A percentile compares a stretch with the other conserved stretches of the same genome.
Conservation (phyloP, 805 yeast genomes). For the Komagataella kurtzmanii region DNA sequence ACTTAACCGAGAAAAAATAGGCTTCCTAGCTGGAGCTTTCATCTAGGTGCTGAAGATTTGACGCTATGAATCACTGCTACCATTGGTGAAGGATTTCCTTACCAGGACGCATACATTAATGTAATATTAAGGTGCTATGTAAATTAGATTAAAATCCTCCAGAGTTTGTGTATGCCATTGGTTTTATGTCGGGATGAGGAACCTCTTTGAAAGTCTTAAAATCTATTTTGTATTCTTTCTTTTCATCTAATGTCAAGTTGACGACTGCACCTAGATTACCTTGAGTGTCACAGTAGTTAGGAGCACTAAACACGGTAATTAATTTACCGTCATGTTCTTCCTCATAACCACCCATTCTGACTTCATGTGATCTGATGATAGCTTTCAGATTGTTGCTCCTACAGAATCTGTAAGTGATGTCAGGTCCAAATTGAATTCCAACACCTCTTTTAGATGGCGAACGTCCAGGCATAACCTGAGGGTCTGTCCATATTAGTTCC, state of each 20-base stretch:
- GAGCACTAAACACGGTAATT: conserved; percentile 95
- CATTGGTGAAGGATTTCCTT: conserved; percentile 3
- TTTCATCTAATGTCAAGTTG: conserved; percentile 38
- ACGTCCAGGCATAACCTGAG: conserved; percentile 67
- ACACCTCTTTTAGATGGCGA: conserved; percentile 88
- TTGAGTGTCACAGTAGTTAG: conserved; percentile 89
- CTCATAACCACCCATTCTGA: conserved; percentile 82
- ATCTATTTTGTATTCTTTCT: conserved; percentile 33
- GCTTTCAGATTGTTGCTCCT: conserved; percentile 58
- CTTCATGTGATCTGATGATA: conserved; percentile 90
- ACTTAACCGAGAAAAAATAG: conserved; percentile 17
- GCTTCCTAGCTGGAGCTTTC: conserved; percentile 6
- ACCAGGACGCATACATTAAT: conserved; percentile 3
- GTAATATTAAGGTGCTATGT: not conserved
- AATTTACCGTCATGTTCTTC: conserved; percentile 77
- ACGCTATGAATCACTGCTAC: conserved; percentile 1
- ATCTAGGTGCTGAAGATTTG: conserved; percentile 1
- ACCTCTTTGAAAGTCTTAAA: conserved; percentile 65
- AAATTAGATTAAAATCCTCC: not conserved
- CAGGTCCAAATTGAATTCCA: conserved; percentile 96
- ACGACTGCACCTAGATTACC: conserved; percentile 88
- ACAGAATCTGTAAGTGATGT: conserved; percentile 73
- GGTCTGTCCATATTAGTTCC: conserved; percentile 98
- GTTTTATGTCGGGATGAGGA: conserved; percentile 81
- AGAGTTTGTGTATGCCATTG: conserved; percentile 75